Base-by-base conservation (phyloP, 345 rosid genomes). In the Acer campestre region DNA sequence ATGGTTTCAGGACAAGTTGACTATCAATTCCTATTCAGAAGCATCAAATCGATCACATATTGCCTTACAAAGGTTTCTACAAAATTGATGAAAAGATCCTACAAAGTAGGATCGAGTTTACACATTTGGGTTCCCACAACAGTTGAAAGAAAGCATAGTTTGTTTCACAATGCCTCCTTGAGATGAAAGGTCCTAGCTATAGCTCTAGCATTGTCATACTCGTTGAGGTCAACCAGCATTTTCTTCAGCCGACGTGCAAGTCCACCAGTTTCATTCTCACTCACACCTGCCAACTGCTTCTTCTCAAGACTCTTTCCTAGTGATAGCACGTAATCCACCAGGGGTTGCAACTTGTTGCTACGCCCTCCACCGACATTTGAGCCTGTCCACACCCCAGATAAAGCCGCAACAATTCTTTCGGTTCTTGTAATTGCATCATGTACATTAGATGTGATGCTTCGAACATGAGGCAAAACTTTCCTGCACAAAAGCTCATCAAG, bases 341-440 rank as follows among this genome's bases (percentile, higher is more conserved):
- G 87, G 1, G 95, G 93, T 71, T 86, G 93, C 88, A 93, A 82
- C 83, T 94, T 92, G 55, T 78, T 87, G 71, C 97, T 93, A 92
- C 86, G 85, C 69, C 85, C 86, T 72, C 79, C 84, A 31, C 86
- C 84, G 56, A 86, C 89, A 70, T 85, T 88, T 70, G 86, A 82
- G 81, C 97, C 95, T 27, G 93, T 64, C 97, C 98, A 94, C 46
- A 89, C 94, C 55, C 95, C 97, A 16, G 94, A 86, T 73, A 96
- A 80, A 75, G 97, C 88, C 77, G 90, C 88, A 77, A 94, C 79
- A 13, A 94, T 84, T 79, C 93, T 88, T 85, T 96, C 99, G 35
- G 92, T 90, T 87, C 93, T 90, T 22, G 90, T 88, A 63, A 94
- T 84, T 10, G 97, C 95, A 78, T 96, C 98, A 83, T 96, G 94